Evolutionary conservation across 2,329 filamentous ascomycete genomes (phyloP).

Genomic region (Colletotrichum endophyticum): DNA sequence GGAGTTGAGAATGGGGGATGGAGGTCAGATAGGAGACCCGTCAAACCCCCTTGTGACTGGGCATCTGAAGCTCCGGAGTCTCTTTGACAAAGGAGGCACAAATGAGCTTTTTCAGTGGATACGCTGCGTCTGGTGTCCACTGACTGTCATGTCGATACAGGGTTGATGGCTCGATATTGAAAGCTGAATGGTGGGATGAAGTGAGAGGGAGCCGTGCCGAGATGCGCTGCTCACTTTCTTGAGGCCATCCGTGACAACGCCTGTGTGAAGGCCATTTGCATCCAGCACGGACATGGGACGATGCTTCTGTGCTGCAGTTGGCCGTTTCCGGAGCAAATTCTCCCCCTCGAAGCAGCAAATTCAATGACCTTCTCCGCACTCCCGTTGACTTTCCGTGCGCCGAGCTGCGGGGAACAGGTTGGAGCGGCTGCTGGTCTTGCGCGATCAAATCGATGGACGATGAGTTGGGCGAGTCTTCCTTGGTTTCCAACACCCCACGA

Average conservation of each 20-base stretch:
- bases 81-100: not conserved
- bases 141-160: not conserved
- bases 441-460: not conserved
- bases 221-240: not conserved
- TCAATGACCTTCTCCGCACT: constrained; percentile 10
- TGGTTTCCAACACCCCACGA: not conserved
- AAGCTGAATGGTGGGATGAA: not conserved
- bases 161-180: not conserved
- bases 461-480: not conserved
- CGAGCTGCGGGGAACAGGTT: not conserved
- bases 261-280: not conserved
- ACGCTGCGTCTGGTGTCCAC: not conserved
- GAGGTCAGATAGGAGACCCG: not conserved
- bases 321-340: constrained; percentile 11
- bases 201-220: not conserved
- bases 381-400: not conserved
- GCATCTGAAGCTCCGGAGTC: not conserved
- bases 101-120: constrained; percentile 8
- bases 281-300: not conserved
- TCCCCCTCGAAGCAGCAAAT: not conserved
- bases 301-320: not conserved
- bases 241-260: not conserved
- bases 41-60: not conserved
- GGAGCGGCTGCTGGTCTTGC: not conserved
- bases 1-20: not conserved